Base-by-base conservation (phyloP, 176 grass and related monocot species). In the Rhynchospora breviuscula region DNA sequence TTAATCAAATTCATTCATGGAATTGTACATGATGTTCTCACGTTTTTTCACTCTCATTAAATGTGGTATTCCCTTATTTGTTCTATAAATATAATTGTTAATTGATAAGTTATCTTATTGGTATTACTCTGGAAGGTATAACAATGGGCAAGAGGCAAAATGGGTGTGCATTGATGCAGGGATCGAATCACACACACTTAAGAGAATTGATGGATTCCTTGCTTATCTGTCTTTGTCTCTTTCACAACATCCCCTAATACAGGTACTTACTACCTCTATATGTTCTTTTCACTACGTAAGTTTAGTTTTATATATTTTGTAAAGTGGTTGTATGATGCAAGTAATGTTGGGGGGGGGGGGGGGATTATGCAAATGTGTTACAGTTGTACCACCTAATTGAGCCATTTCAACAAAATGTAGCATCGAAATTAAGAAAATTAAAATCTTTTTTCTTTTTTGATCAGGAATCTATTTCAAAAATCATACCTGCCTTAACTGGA, bases 401-500 rank as follows among this genome's bases (percentile, higher is more conserved):
- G 18, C 44, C 68, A 46, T 46, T 46, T 14, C 10, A 45, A 44
- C 40, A 45, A 31, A 4, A 44, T 45, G 43, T 40, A 33, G 40
- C 31, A 70, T 80, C 33, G 19, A 29, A 25, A 78, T 57, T 31
- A 56, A 29, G 47, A 33, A 78, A 57, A 29, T 11, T 31, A 15
- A 62, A 19, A 59, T 11, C 52, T 63, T 23, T 49, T 47, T 65
- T 14, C 52, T 64, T 46, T 67, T 22, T 63, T 82, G 22, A 63
- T 82, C 40, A 82, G 79, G 79, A 15, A 44, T 82, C 79, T 51
- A 82, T 82, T 49, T 82, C 59, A 82, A 48, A 82, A 67, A 82
- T 67, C n/a, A 49, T 82, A 49, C 47, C 10, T 29, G 59, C 79
- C 15, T 51, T 82, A 47, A 67, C 60, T 82, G 79, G 61, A 66